Evolutionary conservation across 305 asterid species (phyloP).

Genomic region (Petunia hybrid): DNA sequence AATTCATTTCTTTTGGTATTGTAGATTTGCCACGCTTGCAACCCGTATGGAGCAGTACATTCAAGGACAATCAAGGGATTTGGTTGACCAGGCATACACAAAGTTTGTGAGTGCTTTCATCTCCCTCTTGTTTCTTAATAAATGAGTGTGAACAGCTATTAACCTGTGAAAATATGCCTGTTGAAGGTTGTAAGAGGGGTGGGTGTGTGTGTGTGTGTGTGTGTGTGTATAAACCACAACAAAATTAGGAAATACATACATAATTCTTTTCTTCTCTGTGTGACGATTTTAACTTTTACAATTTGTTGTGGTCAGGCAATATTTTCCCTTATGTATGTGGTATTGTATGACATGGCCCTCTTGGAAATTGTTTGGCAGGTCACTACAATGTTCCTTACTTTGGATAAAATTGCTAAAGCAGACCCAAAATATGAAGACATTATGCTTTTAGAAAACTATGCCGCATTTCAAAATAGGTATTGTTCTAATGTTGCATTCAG

Average conservation of each 20-base stretch:
- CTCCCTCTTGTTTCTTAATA: background rate
- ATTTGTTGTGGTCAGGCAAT: constrained; percentile 28
- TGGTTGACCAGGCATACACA: constrained; percentile 94
- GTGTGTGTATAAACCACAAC: too few species aligned
- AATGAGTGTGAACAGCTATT: constrained; percentile 1
- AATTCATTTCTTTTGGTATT: constrained; percentile 32
- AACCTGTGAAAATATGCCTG: background rate
- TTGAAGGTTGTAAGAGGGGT: background rate
- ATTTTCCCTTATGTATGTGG: constrained; percentile 27
- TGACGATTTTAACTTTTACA: constrained; percentile 19
- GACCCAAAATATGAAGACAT: constrained; percentile 89
- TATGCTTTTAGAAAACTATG: constrained; percentile 95
- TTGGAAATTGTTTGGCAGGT: constrained; percentile 70
- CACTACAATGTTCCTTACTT: constrained; percentile 90
- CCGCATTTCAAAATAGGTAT: constrained; percentile 98
- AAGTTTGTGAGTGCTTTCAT: constrained; percentile 75
- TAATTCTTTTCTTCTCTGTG: constrained; percentile 18
- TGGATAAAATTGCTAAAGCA: constrained; percentile 95
- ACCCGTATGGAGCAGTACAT: constrained; percentile 99
- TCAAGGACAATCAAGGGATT: constrained; percentile 98
- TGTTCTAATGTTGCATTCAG: constrained; percentile 15
- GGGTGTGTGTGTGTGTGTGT: too few species aligned
- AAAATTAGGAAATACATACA: background rate
- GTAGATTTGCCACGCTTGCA: constrained; percentile 94
- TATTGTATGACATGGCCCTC: constrained; percentile 29